Base-by-base conservation (phyloP, 2,329 filamentous ascomycete species). In the Tolypocladium pustulatum region DNA sequence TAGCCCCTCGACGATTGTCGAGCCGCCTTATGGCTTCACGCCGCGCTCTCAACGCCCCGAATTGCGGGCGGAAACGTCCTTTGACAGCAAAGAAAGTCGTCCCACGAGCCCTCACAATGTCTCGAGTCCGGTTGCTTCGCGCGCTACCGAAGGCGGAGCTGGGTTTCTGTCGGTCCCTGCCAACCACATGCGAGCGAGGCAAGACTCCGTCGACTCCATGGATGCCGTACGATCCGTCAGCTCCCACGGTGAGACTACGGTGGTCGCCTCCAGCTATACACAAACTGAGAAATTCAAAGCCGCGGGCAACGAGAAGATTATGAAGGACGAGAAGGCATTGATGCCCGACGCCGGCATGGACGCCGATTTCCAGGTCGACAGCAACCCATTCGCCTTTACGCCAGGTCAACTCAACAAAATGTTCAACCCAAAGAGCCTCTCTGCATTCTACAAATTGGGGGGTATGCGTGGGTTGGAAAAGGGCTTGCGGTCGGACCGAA, bases 401-500 rank as follows among this genome's bases (percentile, higher is more conserved):
- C 89, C 89, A 3, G 91, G 92, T 17, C 87, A 95, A 68, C 78
- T 97, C 62, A 87, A 86, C 66, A 96, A 96, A 72, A 82, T 96
- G 75, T 84, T 93, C 61, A 94, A 95, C 69, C 92, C 92, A 4
- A 96, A 96, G 76, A 95, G 85, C 61, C 74, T 96, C 59, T 78
- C 87, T 15, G 91, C 91, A 0, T 96, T 93, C 65, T 89, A 87
- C 67, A 86, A 86, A 17, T 71, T 97, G 6, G 91, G 92, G 55
- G 92, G 92, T 30, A 72, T 96, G 20, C 74, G 73, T 22, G 92
- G 92, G 0, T 72, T 97, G 55, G 91, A 93, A 72, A 88, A 85
- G 67, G 92, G 91, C 12, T 75, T 97, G 36, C 80, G 89, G 55
- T 86, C 85, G 8, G 84, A 94, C 69, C 78, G 89, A 36, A 82